Conservation (phyloP, 495 filamentous ascomycete genomes). For the Hapsidospora chrysogenum region DNA sequence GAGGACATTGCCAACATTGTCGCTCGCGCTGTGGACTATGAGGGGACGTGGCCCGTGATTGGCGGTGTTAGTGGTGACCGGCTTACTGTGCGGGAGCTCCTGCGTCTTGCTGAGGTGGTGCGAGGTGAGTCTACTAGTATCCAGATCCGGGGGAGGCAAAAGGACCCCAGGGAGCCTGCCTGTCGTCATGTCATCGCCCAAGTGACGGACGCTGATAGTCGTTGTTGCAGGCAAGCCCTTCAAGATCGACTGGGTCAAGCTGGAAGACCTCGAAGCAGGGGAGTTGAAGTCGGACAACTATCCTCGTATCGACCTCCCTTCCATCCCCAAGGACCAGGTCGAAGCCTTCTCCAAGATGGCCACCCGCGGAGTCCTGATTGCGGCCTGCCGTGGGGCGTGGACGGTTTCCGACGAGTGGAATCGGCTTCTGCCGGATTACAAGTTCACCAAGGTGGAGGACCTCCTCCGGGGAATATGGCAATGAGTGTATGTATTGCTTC, state of each 20-base stretch:
- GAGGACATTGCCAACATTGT: constrained; percentile 33
- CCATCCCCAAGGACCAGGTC: constrained; percentile 23
- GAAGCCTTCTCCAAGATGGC: constrained; percentile 15
- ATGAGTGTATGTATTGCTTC: too few species aligned
- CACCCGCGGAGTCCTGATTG: constrained; percentile 22
- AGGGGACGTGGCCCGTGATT: constrained; percentile 37
- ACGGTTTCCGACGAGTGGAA: constrained; percentile 36
- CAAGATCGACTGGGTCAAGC: constrained; percentile 23
- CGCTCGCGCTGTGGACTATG: constrained; percentile 30
- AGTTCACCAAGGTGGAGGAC: constrained; percentile 27
- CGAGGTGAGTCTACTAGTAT: constrained; percentile 35
- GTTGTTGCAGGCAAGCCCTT: constrained; percentile 17
- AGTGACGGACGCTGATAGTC: background rate
- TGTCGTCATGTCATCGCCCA: too few species aligned
- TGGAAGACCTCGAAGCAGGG: constrained; percentile 27
- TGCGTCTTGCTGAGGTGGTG: constrained; percentile 29
- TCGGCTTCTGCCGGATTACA: constrained; percentile 30
- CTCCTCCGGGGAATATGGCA: constrained; percentile 34
- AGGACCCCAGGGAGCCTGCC: too few species aligned
- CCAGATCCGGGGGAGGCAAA: too few species aligned
- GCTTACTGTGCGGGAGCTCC: constrained; percentile 21
- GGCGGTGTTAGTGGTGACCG: constrained; percentile 34
- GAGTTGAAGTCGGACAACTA: constrained; percentile 27
- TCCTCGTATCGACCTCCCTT: constrained; percentile 21
- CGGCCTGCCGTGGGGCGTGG: constrained; percentile 18